phyloP scores from a whole-genome alignment of 768 basidiomycete genomes.

The Pisolithus albus region DNA sequence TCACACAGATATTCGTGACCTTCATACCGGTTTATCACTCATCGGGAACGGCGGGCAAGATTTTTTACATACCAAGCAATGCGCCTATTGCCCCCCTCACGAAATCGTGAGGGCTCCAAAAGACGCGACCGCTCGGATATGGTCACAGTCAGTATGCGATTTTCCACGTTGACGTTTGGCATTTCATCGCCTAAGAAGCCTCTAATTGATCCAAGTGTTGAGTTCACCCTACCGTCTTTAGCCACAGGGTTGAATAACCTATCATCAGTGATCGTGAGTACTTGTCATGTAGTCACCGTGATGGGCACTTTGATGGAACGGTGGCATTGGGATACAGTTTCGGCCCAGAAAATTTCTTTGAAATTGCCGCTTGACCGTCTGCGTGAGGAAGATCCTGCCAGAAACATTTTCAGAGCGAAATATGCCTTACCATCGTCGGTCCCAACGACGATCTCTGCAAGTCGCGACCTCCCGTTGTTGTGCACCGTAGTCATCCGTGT shows the following conservation, averaged over 20 bases:
- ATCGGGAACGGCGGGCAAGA: neutral
- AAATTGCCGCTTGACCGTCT: neutral
- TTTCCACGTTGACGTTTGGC: neutral
- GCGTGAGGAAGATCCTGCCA: slow-evolving; percentile 7
- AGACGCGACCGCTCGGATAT: slow-evolving; percentile 6
- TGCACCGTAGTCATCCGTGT: no score
- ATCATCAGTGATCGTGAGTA: neutral
- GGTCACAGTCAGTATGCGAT: neutral
- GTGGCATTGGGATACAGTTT: neutral
- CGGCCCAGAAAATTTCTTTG: neutral
- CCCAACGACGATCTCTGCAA: neutral
- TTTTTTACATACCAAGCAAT: slow-evolving; percentile 5
- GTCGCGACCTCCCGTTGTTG: no score
- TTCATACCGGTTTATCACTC: slow-evolving; percentile 1
- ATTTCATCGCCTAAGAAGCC: slow-evolving; percentile 1
- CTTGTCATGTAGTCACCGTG: neutral
- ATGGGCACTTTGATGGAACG: neutral
- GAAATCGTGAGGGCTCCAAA: slow-evolving; percentile 15
- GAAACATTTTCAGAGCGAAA: slow-evolving; percentile 2
- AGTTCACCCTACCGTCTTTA: neutral
- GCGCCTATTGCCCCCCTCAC: slow-evolving; percentile 11
- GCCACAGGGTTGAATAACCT: neutral
- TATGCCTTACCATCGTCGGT: neutral
- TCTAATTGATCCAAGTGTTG: slow-evolving; percentile 5
- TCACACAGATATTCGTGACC: slow-evolving; percentile 12